phyloP scores from a whole-genome alignment of 352 stramenopile genomes.

The Phytopythium sindhum region DNA sequence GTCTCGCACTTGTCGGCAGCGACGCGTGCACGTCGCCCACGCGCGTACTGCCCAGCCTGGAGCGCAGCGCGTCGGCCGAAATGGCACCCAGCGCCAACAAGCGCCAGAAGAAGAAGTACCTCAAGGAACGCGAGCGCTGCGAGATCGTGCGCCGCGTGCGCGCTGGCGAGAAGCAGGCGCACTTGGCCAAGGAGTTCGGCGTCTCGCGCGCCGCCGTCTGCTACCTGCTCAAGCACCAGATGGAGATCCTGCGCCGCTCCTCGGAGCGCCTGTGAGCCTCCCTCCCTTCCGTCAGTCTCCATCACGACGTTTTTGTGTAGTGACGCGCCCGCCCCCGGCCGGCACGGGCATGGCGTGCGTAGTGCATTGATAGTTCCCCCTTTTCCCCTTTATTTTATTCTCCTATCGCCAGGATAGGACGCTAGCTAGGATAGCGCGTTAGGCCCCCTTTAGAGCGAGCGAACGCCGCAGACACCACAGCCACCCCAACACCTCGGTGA shows the following conservation, averaged over 20 bases:
- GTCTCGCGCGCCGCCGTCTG: conserved; percentile 60
- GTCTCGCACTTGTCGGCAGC: conserved; percentile 19
- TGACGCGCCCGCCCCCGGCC: neutral
- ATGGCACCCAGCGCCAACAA: conserved; percentile 19
- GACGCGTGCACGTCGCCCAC: conserved; percentile 8
- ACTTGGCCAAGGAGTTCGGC: conserved; percentile 63
- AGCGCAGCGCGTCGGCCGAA: conserved; percentile 6
- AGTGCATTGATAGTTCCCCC: neutral
- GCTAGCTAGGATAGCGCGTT: conserved; percentile 1
- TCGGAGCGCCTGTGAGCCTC: conserved; percentile 26
- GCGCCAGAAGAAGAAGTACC: conserved; percentile 65
- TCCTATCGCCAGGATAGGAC: neutral
- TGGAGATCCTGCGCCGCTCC: conserved; percentile 52
- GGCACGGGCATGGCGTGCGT: neutral
- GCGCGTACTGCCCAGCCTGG: neutral
- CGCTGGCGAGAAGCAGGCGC: conserved; percentile 55
- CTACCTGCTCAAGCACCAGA: conserved; percentile 63
- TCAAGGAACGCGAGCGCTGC: conserved; percentile 58
- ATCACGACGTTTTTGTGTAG: neutral
- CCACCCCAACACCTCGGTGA: neutral
- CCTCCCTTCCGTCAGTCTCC: neutral
- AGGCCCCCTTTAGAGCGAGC: neutral
- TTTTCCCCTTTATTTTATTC: conserved; percentile 5
- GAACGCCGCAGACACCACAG: neutral
- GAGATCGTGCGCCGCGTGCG: conserved; percentile 60